phyloP scores from a whole-genome alignment of 2,329 filamentous ascomycete genomes.

The Daldinia sp. region DNA sequence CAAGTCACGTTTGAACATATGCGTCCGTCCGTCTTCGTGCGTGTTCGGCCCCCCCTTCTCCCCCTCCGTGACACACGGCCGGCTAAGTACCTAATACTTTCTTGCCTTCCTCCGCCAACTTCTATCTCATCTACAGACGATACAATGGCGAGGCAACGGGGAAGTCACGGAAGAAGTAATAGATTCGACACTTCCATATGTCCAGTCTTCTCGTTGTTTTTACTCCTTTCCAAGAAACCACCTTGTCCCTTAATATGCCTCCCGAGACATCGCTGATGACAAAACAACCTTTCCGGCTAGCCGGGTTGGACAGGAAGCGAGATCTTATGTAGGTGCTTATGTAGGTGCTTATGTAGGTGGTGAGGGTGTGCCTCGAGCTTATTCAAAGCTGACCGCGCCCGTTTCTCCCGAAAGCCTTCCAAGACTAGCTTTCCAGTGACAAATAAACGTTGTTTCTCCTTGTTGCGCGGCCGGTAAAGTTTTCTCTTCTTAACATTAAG shows the following conservation, averaged over 20 bases:
- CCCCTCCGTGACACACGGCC: not conserved
- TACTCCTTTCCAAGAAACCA: not conserved
- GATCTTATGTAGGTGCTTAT: too few species aligned
- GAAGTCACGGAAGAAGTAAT: not conserved
- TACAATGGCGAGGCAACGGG: not conserved
- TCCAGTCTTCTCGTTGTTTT: not conserved
- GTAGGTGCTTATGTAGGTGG: too few species aligned
- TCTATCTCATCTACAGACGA: not conserved
- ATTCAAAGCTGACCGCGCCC: not conserved
- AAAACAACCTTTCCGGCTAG: slow-evolving; percentile 1
- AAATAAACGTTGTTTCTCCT: not conserved
- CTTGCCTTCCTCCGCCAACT: not conserved
- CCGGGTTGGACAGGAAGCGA: not conserved
- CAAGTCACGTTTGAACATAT: slow-evolving; percentile 14
- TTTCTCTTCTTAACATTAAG: not conserved
- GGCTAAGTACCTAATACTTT: slow-evolving; percentile 3
- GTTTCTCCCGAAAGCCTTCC: not conserved
- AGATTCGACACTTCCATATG: not conserved
- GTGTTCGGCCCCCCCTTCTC: not conserved
- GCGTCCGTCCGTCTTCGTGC: slow-evolving; percentile 5
- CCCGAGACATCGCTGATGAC: not conserved
- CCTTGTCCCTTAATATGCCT: slow-evolving; percentile 3
- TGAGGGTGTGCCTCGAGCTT: not conserved
- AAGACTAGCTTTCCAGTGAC: slow-evolving; percentile 12
- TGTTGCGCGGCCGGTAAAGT: slow-evolving; percentile 1